Evolutionary conservation across 1,284 basidiomycete genomes (phyloP).

Genomic region (Pascua sp.): DNA sequence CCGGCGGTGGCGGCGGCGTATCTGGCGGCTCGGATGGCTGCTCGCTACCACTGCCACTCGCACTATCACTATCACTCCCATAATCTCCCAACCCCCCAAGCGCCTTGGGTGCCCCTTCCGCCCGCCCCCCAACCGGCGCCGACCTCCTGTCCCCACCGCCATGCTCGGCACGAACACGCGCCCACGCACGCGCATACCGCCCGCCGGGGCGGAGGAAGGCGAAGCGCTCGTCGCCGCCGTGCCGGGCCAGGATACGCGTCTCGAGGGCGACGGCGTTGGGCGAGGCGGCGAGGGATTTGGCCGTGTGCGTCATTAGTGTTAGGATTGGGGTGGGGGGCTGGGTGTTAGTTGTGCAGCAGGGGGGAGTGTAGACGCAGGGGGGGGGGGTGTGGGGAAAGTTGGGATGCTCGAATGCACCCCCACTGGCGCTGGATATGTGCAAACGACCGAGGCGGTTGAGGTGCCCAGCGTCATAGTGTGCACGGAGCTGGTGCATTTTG

Average conservation of each 20-base stretch:
- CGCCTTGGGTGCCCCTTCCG: constrained; percentile 5
- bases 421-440: too few species aligned
- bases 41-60: constrained; percentile 1
- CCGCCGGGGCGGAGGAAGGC: constrained; percentile 65
- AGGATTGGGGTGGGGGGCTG: constrained; percentile 66
- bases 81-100: constrained; percentile 44
- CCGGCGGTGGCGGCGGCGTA: constrained; percentile 15
- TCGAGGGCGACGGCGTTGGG: constrained; percentile 73
- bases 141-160: constrained; percentile 1
- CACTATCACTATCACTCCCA: constrained; percentile 32
- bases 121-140: constrained; percentile 3
- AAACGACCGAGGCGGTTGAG: too few species aligned
- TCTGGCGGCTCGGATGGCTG: constrained; percentile 6
- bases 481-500: neutral
- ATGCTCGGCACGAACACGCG: constrained; percentile 6
- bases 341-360: neutral
- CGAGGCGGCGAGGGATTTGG: constrained; percentile 61
- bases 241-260: constrained; percentile 80
- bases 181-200: constrained; percentile 65
- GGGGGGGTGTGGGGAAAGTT: too few species aligned
- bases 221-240: constrained; percentile 66
- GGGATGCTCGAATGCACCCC: too few species aligned
- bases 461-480: neutral
- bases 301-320: constrained; percentile 71
- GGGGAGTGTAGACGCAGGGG: neutral